Evolutionary conservation across 2,329 filamentous ascomycete species (phyloP).

Genomic region (Aspergillus amoenus): DNA sequence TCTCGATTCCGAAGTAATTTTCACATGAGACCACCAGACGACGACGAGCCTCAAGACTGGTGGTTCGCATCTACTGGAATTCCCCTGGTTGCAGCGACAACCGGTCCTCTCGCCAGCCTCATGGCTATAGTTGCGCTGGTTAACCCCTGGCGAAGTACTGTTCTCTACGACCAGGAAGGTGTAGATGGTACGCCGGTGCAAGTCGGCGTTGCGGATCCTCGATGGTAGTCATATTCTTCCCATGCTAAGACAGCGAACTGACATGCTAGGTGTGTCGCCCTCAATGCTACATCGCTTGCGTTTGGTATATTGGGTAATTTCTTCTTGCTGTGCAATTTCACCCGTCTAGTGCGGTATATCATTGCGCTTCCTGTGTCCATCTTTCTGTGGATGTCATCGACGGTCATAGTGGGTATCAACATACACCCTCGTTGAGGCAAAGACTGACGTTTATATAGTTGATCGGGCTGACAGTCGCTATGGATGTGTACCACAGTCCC

Average conservation of each 20-base stretch:
- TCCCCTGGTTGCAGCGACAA: conserved; percentile 77
- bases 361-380: conserved; percentile 83
- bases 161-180: conserved; percentile 45
- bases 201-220: conserved; percentile 64
- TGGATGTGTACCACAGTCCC: conserved; percentile 60
- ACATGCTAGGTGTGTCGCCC: conserved; percentile 59
- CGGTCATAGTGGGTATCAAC: conserved; percentile 52
- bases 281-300: conserved; percentile 76
- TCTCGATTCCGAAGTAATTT: conserved; percentile 22
- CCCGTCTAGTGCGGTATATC: conserved; percentile 73
- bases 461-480: conserved; percentile 65
- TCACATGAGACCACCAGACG: conserved; percentile 40
- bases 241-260: no score
- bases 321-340: conserved; percentile 85
- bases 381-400: conserved; percentile 69
- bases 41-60: conserved; percentile 47
- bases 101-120: conserved; percentile 83
- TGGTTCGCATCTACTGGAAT: conserved; percentile 57
- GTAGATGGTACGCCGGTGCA: conserved; percentile 52
- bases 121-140: conserved; percentile 86
- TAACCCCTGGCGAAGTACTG: conserved; percentile 67
- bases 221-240: conserved; percentile 55
- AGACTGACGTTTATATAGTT: conserved; percentile 43
- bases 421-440: no score
- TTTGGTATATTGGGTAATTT: conserved; percentile 77